Evolutionary conservation across 1,139 yeast genomes (phyloP).

Genomic region (Lodderomyces jiufengensis): DNA sequence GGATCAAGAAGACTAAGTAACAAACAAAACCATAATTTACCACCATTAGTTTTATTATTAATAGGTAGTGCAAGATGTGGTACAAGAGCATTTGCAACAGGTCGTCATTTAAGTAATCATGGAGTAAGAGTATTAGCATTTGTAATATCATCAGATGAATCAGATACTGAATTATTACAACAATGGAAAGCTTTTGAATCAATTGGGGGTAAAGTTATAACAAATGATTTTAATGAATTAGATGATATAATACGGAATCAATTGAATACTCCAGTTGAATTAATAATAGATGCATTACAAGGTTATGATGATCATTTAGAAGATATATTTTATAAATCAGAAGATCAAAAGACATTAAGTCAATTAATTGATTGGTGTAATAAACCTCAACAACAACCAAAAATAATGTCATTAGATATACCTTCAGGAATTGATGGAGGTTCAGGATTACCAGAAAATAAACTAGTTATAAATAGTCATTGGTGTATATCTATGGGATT

Average conservation of each 20-base stretch:
- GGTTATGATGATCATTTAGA: slow-evolving; percentile 74
- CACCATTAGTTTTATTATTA: slow-evolving; percentile 70
- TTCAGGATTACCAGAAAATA: slow-evolving; percentile 52
- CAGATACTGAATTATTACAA: slow-evolving; percentile 23
- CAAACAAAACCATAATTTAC: slow-evolving; percentile 63
- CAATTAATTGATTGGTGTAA: slow-evolving; percentile 70
- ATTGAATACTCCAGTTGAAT: slow-evolving; percentile 71
- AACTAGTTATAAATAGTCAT: slow-evolving; percentile 33
- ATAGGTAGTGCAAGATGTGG: slow-evolving; percentile 78
- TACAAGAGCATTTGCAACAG: slow-evolving; percentile 71
- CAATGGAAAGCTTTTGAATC: slow-evolving; percentile 56
- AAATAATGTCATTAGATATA: slow-evolving; percentile 68
- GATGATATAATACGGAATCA: slow-evolving; percentile 34
- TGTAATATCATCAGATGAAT: slow-evolving; percentile 36
- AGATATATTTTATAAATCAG: slow-evolving; percentile 37
- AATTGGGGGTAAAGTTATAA: slow-evolving; percentile 42
- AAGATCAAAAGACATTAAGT: slow-evolving; percentile 41
- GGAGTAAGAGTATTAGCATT: slow-evolving; percentile 67
- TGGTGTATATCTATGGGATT: slow-evolving; percentile 72
- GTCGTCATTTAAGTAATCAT: slow-evolving; percentile 74
- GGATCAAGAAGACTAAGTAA: slow-evolving; percentile 60
- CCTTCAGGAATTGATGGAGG: slow-evolving; percentile 88
- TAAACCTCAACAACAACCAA: slow-evolving; percentile 41
- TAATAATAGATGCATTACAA: slow-evolving; percentile 77
- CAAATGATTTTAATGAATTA: slow-evolving; percentile 30